These are phyloP conservation scores for Trichoderma pleuroti DNA, from an alignment of 2,329 filamentous ascomycete species.

Conservation along the genomic window DNA sequence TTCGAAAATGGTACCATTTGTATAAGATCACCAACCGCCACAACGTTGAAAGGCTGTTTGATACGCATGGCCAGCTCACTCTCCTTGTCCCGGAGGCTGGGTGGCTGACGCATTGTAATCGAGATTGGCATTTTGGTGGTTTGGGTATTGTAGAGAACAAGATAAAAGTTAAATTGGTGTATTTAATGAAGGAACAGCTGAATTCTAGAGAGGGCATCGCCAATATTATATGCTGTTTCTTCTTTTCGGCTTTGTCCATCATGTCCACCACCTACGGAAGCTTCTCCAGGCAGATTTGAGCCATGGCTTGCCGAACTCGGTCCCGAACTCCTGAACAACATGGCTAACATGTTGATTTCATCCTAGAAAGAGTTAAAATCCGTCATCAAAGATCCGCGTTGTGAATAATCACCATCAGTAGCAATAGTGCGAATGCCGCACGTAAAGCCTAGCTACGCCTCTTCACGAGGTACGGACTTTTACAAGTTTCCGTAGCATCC, in stretches of 20 bases:
- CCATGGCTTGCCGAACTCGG: neutral
- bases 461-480: neutral
- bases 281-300: neutral
- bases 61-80: conserved; percentile 7
- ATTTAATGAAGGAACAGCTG: no score
- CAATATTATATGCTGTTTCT: neutral
- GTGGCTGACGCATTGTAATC: neutral
- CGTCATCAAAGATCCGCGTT: neutral
- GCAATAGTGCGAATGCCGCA: neutral
- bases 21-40: conserved; percentile 7
- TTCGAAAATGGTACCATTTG: conserved; percentile 4
- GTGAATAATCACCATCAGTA: neutral
- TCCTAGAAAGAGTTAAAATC: neutral
- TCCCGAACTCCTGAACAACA: neutral
- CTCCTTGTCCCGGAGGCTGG: conserved; percentile 9
- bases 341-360: neutral
- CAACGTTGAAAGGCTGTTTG: conserved; percentile 9
- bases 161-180: neutral
- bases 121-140: neutral
- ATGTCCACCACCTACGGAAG: no score
- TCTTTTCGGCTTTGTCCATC: neutral
- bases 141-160: neutral
- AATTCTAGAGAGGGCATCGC: neutral
- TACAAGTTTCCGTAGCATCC: neutral
- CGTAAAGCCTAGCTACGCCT: neutral